These are phyloP conservation scores for Trichocladium uniseriatum DNA, from an alignment of 495 filamentous ascomycete genomes.

Conservation along the genomic window DNA sequence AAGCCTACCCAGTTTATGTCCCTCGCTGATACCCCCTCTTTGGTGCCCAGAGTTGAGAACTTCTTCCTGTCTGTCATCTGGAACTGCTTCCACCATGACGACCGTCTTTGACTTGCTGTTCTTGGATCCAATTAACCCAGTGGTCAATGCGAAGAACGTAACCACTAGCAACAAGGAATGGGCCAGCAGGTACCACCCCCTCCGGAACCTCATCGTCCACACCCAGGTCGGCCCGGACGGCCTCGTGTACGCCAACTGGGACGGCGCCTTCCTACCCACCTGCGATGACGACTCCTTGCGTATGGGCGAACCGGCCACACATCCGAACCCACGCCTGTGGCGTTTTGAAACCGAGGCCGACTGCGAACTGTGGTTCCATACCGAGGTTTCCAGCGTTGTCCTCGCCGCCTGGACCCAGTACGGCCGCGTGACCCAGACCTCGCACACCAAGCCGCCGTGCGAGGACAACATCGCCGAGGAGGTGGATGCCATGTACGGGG, in stretches of 20 bases:
- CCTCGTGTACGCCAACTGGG: not conserved
- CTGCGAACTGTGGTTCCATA: slow-evolving; percentile 14
- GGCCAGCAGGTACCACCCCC: slow-evolving; percentile 1
- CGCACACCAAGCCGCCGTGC: slow-evolving; percentile 12
- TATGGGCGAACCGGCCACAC: not conserved
- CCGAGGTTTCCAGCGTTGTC: slow-evolving; percentile 18
- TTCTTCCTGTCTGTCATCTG: too few species aligned
- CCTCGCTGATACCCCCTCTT: too few species aligned
- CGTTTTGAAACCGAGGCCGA: slow-evolving; percentile 12
- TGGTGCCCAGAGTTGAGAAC: too few species aligned
- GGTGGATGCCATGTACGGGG: slow-evolving; percentile 10
- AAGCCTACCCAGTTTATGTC: too few species aligned
- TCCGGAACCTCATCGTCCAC: slow-evolving; percentile 9
- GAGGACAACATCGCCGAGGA: slow-evolving; percentile 6
- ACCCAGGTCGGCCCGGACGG: not conserved
- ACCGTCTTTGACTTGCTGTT: not conserved
- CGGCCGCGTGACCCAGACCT: slow-evolving; percentile 10
- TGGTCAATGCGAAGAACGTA: not conserved
- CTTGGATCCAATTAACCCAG: slow-evolving; percentile 2
- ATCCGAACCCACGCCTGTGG: slow-evolving; percentile 11
- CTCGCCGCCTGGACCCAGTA: slow-evolving; percentile 14
- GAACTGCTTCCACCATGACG: too few species aligned
- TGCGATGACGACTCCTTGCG: not conserved
- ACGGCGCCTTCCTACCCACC: not conserved
- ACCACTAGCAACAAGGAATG: slow-evolving; percentile 8